These are phyloP conservation scores for Biscogniauxia marginata DNA, from an alignment of 2,329 filamentous ascomycete species.

Conservation along the genomic window DNA sequence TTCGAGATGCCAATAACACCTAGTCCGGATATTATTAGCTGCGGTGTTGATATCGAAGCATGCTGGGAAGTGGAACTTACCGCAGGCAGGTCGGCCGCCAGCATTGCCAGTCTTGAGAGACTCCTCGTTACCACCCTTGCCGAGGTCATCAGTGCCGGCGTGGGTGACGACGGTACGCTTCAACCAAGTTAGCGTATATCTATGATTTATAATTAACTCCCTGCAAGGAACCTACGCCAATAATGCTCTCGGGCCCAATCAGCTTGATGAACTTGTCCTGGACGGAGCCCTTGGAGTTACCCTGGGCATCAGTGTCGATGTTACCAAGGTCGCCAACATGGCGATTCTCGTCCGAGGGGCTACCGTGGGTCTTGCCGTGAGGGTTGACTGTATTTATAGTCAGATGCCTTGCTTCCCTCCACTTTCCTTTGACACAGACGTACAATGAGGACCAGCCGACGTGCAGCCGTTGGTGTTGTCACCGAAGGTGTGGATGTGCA, in stretches of 20 bases:
- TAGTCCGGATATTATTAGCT: slow-evolving; percentile 29
- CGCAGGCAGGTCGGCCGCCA: slow-evolving; percentile 88
- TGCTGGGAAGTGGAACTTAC: slow-evolving; percentile 48
- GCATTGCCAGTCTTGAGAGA: slow-evolving; percentile 99
- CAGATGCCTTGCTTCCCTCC: slow-evolving; percentile 9
- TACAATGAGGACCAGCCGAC: slow-evolving; percentile 95
- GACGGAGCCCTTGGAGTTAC: slow-evolving; percentile 80
- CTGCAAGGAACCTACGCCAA: slow-evolving; percentile 67
- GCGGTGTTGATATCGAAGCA: neutral
- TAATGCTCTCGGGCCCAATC: slow-evolving; percentile 91
- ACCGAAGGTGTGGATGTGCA: slow-evolving; percentile 98
- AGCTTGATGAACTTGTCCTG: slow-evolving; percentile 87
- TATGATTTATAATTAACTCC: neutral
- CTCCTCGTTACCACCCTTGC: slow-evolving; percentile 87
- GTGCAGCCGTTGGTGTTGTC: slow-evolving; percentile 99
- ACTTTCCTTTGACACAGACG: slow-evolving; percentile 35
- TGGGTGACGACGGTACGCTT: slow-evolving; percentile 94
- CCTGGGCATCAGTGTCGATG: slow-evolving; percentile 91
- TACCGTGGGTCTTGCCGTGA: slow-evolving; percentile 86
- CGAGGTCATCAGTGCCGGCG: slow-evolving; percentile 93
- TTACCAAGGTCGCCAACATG: slow-evolving; percentile 98
- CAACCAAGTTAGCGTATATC: slow-evolving; percentile 21
- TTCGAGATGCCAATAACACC: slow-evolving; percentile 86
- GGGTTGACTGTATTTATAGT: slow-evolving; percentile 75
- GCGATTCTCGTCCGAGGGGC: slow-evolving; percentile 76